Evolutionary conservation across 2,329 filamentous ascomycete genomes (phyloP).

Genomic region (Trematosphaeria pertusa): DNA sequence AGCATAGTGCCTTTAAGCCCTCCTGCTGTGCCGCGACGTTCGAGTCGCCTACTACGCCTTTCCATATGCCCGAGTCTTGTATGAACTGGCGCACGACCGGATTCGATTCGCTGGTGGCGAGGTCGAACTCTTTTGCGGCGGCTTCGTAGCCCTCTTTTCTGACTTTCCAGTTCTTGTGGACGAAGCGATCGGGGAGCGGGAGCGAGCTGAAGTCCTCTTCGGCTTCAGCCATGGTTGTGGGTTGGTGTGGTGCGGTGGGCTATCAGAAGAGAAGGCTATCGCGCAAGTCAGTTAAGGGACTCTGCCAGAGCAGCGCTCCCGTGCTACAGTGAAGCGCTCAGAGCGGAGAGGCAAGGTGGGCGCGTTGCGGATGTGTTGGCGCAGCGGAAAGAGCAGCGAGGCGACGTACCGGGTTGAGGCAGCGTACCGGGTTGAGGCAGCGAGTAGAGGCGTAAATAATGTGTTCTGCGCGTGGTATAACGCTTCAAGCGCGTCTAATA

Average conservation of each 20-base stretch:
- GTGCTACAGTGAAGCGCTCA: no score
- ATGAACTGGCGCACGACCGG: conserved; percentile 87
- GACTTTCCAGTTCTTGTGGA: conserved; percentile 97
- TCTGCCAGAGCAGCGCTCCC: not conserved
- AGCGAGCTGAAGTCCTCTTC: conserved; percentile 83
- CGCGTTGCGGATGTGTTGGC: no score
- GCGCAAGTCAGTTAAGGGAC: not conserved
- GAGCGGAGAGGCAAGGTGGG: no score
- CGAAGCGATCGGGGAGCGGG: conserved; percentile 79
- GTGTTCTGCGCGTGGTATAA: not conserved
- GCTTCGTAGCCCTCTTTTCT: conserved; percentile 95
- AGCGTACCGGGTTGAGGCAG: conserved; percentile 1
- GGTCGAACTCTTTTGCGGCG: conserved; percentile 83
- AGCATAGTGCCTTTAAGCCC: conserved; percentile 83
- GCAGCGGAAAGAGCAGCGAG: no score
- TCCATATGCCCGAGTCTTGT: conserved; percentile 86
- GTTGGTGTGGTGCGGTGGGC: conserved; percentile 15
- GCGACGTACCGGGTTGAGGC: not conserved
- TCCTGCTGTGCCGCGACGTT: conserved; percentile 98
- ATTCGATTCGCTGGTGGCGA: conserved; percentile 83
- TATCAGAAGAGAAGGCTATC: not conserved
- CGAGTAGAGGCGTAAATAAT: not conserved
- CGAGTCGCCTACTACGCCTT: conserved; percentile 88
- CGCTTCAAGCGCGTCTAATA: not conserved
- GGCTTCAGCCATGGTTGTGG: conserved; percentile 72